A percentile compares a stretch with the other conserved stretches of the same genome.
These are phyloP conservation scores for Nymphaea thermarum DNA, from an alignment of 164 flowering plant genomes.

Conservation along the genomic window DNA sequence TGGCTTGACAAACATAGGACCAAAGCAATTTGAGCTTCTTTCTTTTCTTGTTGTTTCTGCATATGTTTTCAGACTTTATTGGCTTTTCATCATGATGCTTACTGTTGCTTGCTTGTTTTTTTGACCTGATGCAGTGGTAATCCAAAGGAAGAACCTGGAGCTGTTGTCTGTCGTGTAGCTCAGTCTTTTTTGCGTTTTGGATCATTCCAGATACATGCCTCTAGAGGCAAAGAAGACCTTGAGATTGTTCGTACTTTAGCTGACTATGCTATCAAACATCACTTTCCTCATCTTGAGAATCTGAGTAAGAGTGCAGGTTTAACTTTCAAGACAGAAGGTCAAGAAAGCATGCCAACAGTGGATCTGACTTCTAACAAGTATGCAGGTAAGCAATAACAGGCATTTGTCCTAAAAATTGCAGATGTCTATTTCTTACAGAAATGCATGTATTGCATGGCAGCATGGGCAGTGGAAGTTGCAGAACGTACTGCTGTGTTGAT, in stretches of 20 bases:
- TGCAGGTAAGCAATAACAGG: conserved; percentile 52
- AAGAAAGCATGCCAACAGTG: conserved; percentile 55
- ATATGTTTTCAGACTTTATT: neutral
- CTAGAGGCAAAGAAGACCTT: conserved; percentile 79
- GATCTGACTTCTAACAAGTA: conserved; percentile 94
- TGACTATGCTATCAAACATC: conserved; percentile 77
- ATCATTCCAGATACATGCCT: conserved; percentile 92
- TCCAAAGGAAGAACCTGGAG: conserved; percentile 99
- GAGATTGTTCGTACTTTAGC: conserved; percentile 71
- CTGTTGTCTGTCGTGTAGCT: conserved; percentile 94
- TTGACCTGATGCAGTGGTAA: conserved; percentile 59
- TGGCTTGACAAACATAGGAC: neutral
- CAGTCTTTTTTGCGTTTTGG: conserved; percentile 98
- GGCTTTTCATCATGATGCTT: neutral
- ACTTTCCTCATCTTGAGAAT: conserved; percentile 80
- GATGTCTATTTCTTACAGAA: neutral
- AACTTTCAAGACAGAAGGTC: conserved; percentile 64
- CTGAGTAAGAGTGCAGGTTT: conserved; percentile 63
- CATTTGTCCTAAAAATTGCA: neutral
- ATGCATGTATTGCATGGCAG: conserved; percentile 15
- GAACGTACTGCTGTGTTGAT: conserved; percentile 91
- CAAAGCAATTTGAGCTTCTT: neutral
- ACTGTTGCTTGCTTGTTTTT: neutral
- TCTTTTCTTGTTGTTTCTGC: neutral
- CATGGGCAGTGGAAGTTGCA: conserved; percentile 93